Percentiles rank a stretch among this genome's conserved stretches.
Conservation (phyloP, 2,329 filamentous ascomycete genomes). For the Pestalotiopsis fici region DNA sequence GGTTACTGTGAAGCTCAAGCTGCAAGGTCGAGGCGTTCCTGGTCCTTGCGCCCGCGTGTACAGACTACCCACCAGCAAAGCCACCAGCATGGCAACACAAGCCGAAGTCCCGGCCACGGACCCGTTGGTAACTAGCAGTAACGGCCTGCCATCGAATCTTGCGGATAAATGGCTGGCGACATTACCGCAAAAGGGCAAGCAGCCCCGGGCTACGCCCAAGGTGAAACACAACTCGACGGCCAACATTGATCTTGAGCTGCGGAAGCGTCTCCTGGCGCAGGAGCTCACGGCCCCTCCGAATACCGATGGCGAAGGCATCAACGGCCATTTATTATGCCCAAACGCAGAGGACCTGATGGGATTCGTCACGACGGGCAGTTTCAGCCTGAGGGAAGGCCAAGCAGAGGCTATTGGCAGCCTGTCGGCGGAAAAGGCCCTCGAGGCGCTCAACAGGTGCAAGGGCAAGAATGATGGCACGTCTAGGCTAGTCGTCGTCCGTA, state of each 20-base stretch:
- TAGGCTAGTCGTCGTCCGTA: constrained; percentile 75
- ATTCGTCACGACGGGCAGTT: constrained; percentile 87
- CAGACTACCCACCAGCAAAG: constrained; percentile 61
- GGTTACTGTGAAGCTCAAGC: constrained; percentile 65
- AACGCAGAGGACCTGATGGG: constrained; percentile 77
- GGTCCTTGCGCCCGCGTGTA: constrained; percentile 79
- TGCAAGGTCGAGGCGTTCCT: constrained; percentile 71
- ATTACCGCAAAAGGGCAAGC: constrained; percentile 16
- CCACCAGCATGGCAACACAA: constrained; percentile 17
- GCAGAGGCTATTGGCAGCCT: constrained; percentile 77
- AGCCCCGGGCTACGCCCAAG: constrained; percentile 26
- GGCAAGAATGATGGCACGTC: constrained; percentile 39
- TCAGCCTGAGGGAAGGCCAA: constrained; percentile 74
- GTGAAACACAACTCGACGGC: constrained; percentile 23
- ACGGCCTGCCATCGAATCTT: constrained; percentile 47
- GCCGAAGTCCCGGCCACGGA: constrained; percentile 49
- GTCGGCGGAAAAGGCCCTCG: constrained; percentile 57
- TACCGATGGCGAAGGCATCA: constrained; percentile 38
- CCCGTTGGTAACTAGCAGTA: constrained; percentile 25
- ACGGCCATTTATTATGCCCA: constrained; percentile 69
- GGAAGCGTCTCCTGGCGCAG: constrained; percentile 46
- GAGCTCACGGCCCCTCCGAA: constrained; percentile 47
- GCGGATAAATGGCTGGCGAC: constrained; percentile 73
- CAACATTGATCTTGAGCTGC: constrained; percentile 34
- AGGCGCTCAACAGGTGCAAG: constrained; percentile 33